A percentile compares a stretch with the other conserved stretches of the same genome.
These are phyloP conservation scores for Beauveria varroae DNA, from an alignment of 2,329 filamentous ascomycete species.

Conservation along the genomic window DNA sequence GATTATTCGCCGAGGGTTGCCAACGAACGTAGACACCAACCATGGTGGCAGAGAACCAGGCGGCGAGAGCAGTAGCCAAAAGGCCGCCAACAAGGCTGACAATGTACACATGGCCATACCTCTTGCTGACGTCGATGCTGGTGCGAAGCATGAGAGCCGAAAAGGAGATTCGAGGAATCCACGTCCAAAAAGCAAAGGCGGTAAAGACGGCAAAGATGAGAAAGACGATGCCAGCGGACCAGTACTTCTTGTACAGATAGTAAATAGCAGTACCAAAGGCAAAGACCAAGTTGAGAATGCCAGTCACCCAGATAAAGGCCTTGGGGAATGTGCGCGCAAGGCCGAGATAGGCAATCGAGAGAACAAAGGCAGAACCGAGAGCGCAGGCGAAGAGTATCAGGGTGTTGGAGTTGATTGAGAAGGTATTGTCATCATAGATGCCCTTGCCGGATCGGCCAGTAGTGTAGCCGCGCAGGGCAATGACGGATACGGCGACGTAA, in stretches of 20 bases:
- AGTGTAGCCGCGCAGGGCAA: constrained; percentile 69
- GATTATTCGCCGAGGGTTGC: constrained; percentile 51
- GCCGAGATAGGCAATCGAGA: constrained; percentile 73
- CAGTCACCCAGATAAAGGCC: constrained; percentile 87
- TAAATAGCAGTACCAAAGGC: constrained; percentile 82
- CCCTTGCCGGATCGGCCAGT: constrained; percentile 56
- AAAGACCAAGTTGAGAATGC: constrained; percentile 78
- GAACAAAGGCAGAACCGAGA: constrained; percentile 62
- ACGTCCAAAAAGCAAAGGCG: constrained; percentile 76
- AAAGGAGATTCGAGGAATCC: constrained; percentile 88
- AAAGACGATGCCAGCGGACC: constrained; percentile 80
- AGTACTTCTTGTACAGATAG: constrained; percentile 71
- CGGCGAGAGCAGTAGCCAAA: constrained; percentile 65
- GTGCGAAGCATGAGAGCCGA: constrained; percentile 84
- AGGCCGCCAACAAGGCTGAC: constrained; percentile 80
- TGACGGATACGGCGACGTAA: constrained; percentile 67
- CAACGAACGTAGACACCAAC: constrained; percentile 83
- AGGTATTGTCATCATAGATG: constrained; percentile 67
- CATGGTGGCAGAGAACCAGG: constrained; percentile 80
- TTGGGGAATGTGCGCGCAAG: constrained; percentile 73
- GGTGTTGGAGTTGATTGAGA: constrained; percentile 71
- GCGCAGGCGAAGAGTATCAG: constrained; percentile 78
- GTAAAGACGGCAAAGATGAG: constrained; percentile 74
- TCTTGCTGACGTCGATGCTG: constrained; percentile 75
- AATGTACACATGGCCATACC: constrained; percentile 77